Evolutionary conservation across 2,329 filamentous ascomycete genomes (phyloP).

Genomic region (Fusarium sp.): DNA sequence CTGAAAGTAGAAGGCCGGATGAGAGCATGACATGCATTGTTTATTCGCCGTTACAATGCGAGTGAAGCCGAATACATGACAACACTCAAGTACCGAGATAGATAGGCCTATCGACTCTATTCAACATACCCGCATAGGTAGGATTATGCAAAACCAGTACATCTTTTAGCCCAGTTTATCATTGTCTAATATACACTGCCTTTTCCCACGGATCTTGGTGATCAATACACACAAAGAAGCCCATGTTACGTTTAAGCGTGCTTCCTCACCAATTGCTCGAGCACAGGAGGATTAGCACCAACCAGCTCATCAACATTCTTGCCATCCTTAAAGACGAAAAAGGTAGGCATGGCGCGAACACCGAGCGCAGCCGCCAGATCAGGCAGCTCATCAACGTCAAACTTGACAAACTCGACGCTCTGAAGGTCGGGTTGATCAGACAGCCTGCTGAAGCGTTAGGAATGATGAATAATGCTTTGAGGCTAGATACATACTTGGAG

Average conservation of each 20-base stretch:
- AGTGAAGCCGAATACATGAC: background rate
- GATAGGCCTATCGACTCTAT: background rate
- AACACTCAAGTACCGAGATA: background rate
- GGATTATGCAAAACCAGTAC: background rate
- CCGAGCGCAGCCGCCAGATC: constrained; percentile 81
- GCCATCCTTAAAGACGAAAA: constrained; percentile 85
- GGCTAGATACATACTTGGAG: constrained; percentile 40
- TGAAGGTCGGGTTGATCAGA: constrained; percentile 61
- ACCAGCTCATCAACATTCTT: constrained; percentile 79
- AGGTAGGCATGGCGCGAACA: constrained; percentile 93
- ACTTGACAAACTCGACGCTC: constrained; percentile 82
- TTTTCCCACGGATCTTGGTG: background rate
- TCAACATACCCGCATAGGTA: background rate
- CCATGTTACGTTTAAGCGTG: background rate
- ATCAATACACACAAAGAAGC: background rate
- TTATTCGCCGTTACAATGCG: background rate
- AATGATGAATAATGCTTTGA: background rate
- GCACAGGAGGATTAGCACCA: constrained; percentile 77
- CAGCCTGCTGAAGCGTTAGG: constrained; percentile 23
- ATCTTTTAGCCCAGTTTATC: background rate
- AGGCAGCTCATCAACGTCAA: constrained; percentile 87
- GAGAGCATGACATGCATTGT: constrained; percentile 8
- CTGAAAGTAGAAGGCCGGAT: constrained; percentile 27
- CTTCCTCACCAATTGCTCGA: constrained; percentile 34
- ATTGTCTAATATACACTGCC: constrained; percentile 21